phyloP scores from a whole-genome alignment of 1,284 basidiomycete species.

The Lignosus rhinocerotis region DNA sequence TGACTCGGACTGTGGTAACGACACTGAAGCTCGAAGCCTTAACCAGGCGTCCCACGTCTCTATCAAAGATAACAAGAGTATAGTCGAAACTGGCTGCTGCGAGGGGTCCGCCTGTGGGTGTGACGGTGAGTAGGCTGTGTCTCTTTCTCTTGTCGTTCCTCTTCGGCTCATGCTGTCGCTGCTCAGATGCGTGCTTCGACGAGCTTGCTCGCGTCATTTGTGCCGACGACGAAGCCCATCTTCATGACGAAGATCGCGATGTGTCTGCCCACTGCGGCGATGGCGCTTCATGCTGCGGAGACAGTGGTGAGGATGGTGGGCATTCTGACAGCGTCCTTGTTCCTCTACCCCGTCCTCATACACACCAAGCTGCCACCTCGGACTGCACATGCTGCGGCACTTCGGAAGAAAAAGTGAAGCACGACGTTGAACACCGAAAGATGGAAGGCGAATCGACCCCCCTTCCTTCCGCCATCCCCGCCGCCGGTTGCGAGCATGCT shows the following conservation, averaged over 20 bases:
- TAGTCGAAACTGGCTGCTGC: slow-evolving; percentile 9
- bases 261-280: background rate
- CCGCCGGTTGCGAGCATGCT: slow-evolving; percentile 6
- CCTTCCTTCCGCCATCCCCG: background rate
- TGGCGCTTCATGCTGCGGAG: background rate
- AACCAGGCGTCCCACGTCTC: background rate
- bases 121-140: slow-evolving; percentile 12
- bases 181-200: slow-evolving; percentile 30
- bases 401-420: background rate
- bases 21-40: slow-evolving; percentile 7
- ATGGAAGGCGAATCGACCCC: background rate
- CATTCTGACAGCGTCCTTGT: background rate
- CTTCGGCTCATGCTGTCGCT: background rate
- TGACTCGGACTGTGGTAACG: slow-evolving; percentile 3
- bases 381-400: slow-evolving; percentile 16
- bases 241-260: slow-evolving; percentile 19
- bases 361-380: background rate
- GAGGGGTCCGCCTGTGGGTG: slow-evolving; percentile 21
- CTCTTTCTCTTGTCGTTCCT: background rate
- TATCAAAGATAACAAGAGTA: background rate
- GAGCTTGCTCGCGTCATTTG: slow-evolving; percentile 33
- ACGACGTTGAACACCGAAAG: background rate
- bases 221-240: slow-evolving; percentile 32
- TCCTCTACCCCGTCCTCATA: background rate
- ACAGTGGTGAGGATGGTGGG: slow-evolving; percentile 2